A percentile compares a stretch with the other conserved stretches of the same genome.
Conservation (phyloP, 2,329 filamentous ascomycete genomes). For the Capronia americana region DNA sequence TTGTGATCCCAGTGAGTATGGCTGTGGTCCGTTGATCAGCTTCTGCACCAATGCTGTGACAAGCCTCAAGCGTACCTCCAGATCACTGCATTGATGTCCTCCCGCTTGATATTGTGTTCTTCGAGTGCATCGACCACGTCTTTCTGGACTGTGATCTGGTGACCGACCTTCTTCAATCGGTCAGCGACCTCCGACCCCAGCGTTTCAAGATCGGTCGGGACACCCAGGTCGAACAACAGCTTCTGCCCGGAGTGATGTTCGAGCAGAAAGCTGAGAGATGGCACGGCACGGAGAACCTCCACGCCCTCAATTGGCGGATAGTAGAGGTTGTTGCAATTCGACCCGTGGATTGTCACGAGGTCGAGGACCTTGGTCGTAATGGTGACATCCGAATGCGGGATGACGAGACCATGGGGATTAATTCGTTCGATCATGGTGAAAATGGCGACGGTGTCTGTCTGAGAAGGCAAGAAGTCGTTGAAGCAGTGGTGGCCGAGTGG, state of each 20-base stretch:
- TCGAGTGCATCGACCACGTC: not conserved
- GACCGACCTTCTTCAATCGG: not conserved
- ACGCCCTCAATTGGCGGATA: conserved; percentile 4
- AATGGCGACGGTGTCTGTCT: too few species aligned
- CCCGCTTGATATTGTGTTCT: not conserved
- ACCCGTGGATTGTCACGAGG: not conserved
- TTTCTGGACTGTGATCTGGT: not conserved
- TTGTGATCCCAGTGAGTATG: conserved; percentile 4
- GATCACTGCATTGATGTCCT: not conserved
- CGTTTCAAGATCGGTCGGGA: not conserved
- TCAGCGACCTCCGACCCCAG: not conserved
- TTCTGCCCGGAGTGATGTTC: conserved; percentile 8
- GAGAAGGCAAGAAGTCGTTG: too few species aligned
- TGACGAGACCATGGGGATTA: too few species aligned
- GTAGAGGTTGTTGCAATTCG: not conserved
- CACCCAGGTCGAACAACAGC: conserved; percentile 10
- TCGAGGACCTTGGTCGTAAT: not conserved
- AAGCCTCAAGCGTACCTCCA: conserved; percentile 10
- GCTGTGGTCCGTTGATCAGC: not conserved
- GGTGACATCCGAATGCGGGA: too few species aligned
- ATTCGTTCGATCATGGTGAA: too few species aligned
- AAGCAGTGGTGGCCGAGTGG: too few species aligned
- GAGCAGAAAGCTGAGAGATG: conserved; percentile 6
- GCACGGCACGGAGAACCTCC: not conserved
- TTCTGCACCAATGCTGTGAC: not conserved